Evolutionary conservation across 768 basidiomycete genomes (phyloP).

Genomic region (Collybiopsis confluens): DNA sequence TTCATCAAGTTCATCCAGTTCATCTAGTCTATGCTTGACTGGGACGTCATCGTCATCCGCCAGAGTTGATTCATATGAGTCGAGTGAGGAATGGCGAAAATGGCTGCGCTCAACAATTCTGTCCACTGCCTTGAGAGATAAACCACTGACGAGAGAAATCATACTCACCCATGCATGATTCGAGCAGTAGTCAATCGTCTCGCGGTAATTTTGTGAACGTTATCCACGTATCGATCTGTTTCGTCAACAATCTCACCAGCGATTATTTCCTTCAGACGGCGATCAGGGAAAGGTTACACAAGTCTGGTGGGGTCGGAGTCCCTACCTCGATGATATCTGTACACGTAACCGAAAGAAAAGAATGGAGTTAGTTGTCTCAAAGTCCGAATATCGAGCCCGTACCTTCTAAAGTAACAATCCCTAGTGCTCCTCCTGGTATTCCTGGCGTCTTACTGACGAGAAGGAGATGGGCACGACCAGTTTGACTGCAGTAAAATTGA

Average conservation of each 20-base stretch:
- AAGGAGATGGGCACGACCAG: conserved; percentile 88
- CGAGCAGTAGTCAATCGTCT: conserved; percentile 67
- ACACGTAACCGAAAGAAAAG: neutral
- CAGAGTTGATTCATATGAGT: neutral
- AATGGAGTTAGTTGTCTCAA: neutral
- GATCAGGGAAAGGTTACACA: neutral
- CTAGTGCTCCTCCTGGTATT: conserved; percentile 75
- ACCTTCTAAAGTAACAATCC: conserved; percentile 81
- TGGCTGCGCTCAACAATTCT: neutral
- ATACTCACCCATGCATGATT: conserved; percentile 75
- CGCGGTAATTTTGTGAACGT: conserved; percentile 72
- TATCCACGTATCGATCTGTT: conserved; percentile 87
- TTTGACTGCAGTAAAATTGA: conserved; percentile 71
- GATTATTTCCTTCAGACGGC: conserved; percentile 86
- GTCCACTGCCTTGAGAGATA: neutral
- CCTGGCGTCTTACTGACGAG: conserved; percentile 86
- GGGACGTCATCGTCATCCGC: neutral
- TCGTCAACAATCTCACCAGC: conserved; percentile 96
- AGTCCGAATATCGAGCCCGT: too few relatives aligned
- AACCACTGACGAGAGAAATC: too few relatives aligned
- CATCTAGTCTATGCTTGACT: neutral
- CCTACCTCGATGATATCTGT: conserved; percentile 71
- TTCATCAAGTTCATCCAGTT: too few relatives aligned
- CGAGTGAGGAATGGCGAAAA: neutral
- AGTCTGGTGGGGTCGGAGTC: neutral